Percentiles rank a stretch among this genome's conserved stretches.
These are phyloP conservation scores for Petasospora rhodanensis DNA, from an alignment of 1,139 yeast genomes.

Conservation along the genomic window DNA sequence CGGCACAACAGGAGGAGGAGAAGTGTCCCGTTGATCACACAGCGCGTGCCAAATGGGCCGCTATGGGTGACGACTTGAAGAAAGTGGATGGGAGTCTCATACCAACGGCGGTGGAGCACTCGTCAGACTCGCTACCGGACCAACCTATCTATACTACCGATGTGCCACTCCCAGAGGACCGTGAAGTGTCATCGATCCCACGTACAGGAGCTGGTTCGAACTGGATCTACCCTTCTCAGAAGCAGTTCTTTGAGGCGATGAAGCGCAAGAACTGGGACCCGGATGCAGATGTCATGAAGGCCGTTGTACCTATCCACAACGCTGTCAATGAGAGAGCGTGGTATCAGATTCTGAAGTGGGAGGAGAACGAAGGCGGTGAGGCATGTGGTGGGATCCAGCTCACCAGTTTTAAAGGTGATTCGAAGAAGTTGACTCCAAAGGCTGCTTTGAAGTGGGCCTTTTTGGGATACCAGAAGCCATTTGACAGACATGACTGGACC, in stretches of 20 bases:
- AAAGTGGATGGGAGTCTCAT: conserved; percentile 32
- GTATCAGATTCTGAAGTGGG: conserved; percentile 85
- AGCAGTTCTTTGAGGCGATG: conserved; percentile 95
- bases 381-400: conserved; percentile 82
- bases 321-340: conserved; percentile 92
- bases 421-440: conserved; percentile 78
- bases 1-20: conserved; percentile 4
- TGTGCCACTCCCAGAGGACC: conserved; percentile 51
- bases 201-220: conserved; percentile 58
- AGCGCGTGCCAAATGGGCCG: conserved; percentile 45
- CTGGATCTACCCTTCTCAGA: conserved; percentile 96
- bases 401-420: conserved; percentile 86
- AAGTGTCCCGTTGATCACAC: conserved; percentile 52
- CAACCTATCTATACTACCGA: conserved; percentile 30
- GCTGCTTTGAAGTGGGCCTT: conserved; percentile 68
- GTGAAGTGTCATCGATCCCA: conserved; percentile 84
- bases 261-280: conserved; percentile 87
- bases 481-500: conserved; percentile 96
- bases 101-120: conserved; percentile 30
- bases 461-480: conserved; percentile 70
- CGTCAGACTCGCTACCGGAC: conserved; percentile 37
- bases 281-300: conserved; percentile 72
- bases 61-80: conserved; percentile 12
- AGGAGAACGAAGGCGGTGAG: conserved; percentile 53
- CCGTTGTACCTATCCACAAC: conserved; percentile 92